phyloP scores from a whole-genome alignment of 2,329 filamentous ascomycete species.

The Aspergillus chevalieri region DNA sequence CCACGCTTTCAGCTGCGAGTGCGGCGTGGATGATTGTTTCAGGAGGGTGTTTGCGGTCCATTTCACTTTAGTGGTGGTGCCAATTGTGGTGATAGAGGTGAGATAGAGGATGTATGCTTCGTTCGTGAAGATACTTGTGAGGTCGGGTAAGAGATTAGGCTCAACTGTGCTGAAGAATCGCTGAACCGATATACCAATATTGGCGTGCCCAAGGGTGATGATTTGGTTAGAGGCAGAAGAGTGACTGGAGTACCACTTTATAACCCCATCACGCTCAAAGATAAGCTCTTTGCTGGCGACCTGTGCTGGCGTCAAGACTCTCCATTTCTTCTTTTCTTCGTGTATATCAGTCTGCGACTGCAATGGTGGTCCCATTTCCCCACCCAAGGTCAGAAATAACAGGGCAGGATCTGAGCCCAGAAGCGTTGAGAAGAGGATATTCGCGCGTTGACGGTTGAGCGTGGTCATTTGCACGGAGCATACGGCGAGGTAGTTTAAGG shows the following conservation, averaged over 20 bases:
- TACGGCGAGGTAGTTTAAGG: slow-evolving; percentile 81
- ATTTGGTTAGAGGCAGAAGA: not conserved
- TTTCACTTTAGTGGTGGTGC: not conserved
- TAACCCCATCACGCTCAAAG: slow-evolving; percentile 58
- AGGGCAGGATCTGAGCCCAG: slow-evolving; percentile 30
- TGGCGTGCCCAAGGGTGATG: slow-evolving; percentile 45
- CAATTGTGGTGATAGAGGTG: slow-evolving; percentile 21
- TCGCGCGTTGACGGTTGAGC: slow-evolving; percentile 80
- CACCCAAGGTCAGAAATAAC: not conserved
- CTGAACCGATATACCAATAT: slow-evolving; percentile 47
- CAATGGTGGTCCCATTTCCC: not conserved
- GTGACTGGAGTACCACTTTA: slow-evolving; percentile 47
- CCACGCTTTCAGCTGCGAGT: slow-evolving; percentile 56
- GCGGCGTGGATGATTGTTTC: slow-evolving; percentile 50
- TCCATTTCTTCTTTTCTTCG: slow-evolving; percentile 8
- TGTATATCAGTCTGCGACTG: not conserved
- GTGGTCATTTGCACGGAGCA: slow-evolving; percentile 74
- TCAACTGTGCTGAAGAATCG: slow-evolving; percentile 23
- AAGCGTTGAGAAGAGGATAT: slow-evolving; percentile 63
- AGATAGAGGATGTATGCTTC: slow-evolving; percentile 60
- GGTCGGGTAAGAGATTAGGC: slow-evolving; percentile 36
- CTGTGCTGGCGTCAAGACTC: slow-evolving; percentile 54
- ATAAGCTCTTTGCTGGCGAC: slow-evolving; percentile 56
- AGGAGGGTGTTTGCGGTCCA: slow-evolving; percentile 53
- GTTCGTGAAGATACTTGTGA: slow-evolving; percentile 47